Base-by-base conservation (phyloP, 2,329 filamentous ascomycete species). In the Exophiala sp. region DNA sequence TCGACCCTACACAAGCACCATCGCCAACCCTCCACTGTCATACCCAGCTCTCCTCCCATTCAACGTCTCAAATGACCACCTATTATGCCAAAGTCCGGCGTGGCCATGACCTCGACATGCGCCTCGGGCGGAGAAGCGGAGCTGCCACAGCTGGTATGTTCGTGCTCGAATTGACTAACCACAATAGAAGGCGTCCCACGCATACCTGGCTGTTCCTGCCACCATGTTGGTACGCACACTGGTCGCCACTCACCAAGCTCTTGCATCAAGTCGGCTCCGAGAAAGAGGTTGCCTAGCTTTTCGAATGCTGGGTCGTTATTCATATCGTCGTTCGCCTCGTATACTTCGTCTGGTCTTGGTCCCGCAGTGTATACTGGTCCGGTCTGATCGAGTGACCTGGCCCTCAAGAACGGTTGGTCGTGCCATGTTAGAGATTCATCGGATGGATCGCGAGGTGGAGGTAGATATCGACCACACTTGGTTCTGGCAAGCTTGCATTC, bases 291-390 rank as follows among this genome's bases (percentile, higher is more conserved):
- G 5, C 55, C 58, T 9, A 11, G 21, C 3, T 39, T 50, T 32
- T 58, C 58, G 33, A 61, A 61, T 11, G 16, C 45, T 9, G 47
- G 47, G 47, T 61, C 58, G 11, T 39, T 43, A 29, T 61, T 39
- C 58, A 57, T 56, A 10, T 50, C 20, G 7, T 14, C 8, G 36
- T 61, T 61, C 32, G 38, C 38, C 38, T 32, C n/a, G 10, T 57
- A 32, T n/a, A 57, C 39, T 6, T 58, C 55, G 11, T 50, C 55
- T 3, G 58, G 58, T n/a, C 24, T 34, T 8, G 47, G 55, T n/a
- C 52, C 55, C 16, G 11, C 50, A 18, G 16, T 34, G 47, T 54
- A 58, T 20, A 54, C 43, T 7, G 58, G 58, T 32, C 55, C 55
- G 20, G 51, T 49, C 35, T 59, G 40, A 33, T 61, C 58, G 14